These are phyloP conservation scores for Trametes elegans DNA, from an alignment of 768 basidiomycete genomes.

Conservation along the genomic window DNA sequence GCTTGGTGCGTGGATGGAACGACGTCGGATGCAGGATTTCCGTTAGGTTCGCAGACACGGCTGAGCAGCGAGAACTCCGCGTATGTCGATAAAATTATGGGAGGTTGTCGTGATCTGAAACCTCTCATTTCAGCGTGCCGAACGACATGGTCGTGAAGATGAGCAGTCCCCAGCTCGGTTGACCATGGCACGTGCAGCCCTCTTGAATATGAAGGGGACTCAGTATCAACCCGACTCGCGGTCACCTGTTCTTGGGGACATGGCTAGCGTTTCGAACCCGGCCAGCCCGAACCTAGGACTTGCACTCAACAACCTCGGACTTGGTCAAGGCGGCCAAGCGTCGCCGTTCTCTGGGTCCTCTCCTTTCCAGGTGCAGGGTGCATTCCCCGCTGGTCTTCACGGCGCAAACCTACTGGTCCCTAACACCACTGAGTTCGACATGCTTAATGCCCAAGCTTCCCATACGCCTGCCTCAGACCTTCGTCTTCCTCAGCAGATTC, in stretches of 20 bases:
- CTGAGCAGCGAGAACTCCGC: slow-evolving; percentile 73
- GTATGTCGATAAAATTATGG: slow-evolving; percentile 50
- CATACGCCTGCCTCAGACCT: slow-evolving; percentile 8
- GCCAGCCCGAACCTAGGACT: slow-evolving; percentile 12
- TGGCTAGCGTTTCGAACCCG: slow-evolving; percentile 8
- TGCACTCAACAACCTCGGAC: slow-evolving; percentile 2
- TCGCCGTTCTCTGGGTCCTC: slow-evolving; percentile 7
- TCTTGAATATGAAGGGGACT: slow-evolving; percentile 73
- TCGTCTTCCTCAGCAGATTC: slow-evolving; percentile 2
- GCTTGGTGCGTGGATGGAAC: slow-evolving; percentile 78
- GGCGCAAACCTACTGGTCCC: background rate
- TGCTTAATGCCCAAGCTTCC: slow-evolving; percentile 13
- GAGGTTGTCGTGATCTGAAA: no score
- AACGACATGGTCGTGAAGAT: slow-evolving; percentile 57
- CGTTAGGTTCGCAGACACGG: slow-evolving; percentile 76
- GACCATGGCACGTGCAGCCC: slow-evolving; percentile 75
- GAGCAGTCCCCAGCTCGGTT: slow-evolving; percentile 63
- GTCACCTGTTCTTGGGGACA: slow-evolving; percentile 24
- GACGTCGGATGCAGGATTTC: slow-evolving; percentile 76
- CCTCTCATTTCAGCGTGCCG: slow-evolving; percentile 48
- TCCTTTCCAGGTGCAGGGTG: slow-evolving; percentile 5
- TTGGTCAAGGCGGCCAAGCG: background rate
- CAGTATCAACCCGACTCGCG: slow-evolving; percentile 37
- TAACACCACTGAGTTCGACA: background rate
- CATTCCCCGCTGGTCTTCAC: background rate